Conservation (phyloP, 2,329 filamentous ascomycete genomes). For the Anisogramma anomala region DNA sequence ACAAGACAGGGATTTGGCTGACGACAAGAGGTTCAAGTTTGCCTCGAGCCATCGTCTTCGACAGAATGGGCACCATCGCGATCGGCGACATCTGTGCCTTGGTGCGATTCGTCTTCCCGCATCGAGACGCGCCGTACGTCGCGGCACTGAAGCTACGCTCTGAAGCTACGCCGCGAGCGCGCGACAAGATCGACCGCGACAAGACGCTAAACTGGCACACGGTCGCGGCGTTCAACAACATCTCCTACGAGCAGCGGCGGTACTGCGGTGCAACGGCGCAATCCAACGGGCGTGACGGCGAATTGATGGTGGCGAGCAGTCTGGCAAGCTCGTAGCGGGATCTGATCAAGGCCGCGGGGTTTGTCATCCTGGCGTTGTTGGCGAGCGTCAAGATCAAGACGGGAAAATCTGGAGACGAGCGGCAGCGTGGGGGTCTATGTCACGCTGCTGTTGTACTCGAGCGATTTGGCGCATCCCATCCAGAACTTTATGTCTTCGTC, state of each 20-base stretch:
- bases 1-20: too few species aligned
- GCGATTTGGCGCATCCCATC: constrained; percentile 2
- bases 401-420: neutral
- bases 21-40: too few species aligned
- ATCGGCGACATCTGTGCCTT: neutral
- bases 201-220: neutral
- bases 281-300: neutral
- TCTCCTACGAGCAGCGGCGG: neutral
- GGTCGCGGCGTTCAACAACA: constrained; percentile 1
- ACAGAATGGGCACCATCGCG: too few species aligned
- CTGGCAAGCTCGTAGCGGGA: neutral
- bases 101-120: neutral
- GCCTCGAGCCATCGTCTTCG: too few species aligned
- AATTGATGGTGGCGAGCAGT: neutral
- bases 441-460: constrained; percentile 9
- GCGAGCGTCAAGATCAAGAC: constrained; percentile 1
- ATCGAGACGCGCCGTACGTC: neutral
- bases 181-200: neutral
- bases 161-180: neutral
- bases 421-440: constrained; percentile 6
- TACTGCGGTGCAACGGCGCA: neutral
- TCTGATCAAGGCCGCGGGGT: neutral
- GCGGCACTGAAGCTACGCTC: neutral
- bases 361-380: neutral
- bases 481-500: constrained; percentile 30